Evolutionary conservation across 2,329 filamentous ascomycete genomes (phyloP).

Genomic region (Cladosporium sp.): DNA sequence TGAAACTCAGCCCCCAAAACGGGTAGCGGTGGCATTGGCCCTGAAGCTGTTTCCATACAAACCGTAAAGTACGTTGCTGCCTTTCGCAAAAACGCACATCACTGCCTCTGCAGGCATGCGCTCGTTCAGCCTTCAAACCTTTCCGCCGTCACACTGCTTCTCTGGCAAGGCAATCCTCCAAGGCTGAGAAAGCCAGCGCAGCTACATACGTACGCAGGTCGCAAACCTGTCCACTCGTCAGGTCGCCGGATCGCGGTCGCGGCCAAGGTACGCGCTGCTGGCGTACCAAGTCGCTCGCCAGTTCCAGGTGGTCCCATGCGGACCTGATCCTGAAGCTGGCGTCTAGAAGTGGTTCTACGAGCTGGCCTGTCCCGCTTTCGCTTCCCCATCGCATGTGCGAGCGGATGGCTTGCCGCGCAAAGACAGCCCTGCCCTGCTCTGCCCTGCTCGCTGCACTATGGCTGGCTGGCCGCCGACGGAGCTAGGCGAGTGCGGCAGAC

Average conservation of each 20-base stretch:
- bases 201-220: too few relatives aligned
- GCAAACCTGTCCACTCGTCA: too few relatives aligned
- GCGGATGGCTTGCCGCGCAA: background rate
- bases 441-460: background rate
- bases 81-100: too few relatives aligned
- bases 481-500: background rate
- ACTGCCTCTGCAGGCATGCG: background rate
- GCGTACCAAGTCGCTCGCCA: background rate
- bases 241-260: too few relatives aligned
- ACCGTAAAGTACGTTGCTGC: too few relatives aligned
- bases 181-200: background rate
- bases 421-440: background rate
- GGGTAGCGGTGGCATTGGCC: too few relatives aligned
- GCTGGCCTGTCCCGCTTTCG: background rate
- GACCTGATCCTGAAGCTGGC: background rate
- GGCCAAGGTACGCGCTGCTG: too few relatives aligned
- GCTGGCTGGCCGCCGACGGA: background rate
- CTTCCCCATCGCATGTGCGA: slow-evolving; percentile 6
- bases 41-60: background rate
- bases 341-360: background rate
- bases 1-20: slow-evolving; percentile 1
- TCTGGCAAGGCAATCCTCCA: slow-evolving; percentile 1
- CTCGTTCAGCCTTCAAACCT: background rate
- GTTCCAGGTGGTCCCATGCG: background rate
- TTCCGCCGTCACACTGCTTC: background rate